phyloP scores from a whole-genome alignment of 371 early-diverging fungal genomes.

The Batrachochytrium dendrobatidis region DNA sequence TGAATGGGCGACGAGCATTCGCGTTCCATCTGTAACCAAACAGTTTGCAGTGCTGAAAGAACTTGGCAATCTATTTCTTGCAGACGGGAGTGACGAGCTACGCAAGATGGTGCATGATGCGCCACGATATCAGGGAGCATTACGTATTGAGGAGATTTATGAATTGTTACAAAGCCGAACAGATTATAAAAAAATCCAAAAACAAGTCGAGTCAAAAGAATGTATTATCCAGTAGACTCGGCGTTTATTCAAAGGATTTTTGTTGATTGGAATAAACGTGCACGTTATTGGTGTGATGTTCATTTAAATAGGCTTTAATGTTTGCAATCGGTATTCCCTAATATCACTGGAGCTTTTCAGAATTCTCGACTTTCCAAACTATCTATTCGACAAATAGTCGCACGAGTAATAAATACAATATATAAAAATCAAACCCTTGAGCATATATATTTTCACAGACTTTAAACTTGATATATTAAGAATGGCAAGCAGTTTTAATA shows the following conservation, averaged over 20 bases:
- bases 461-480: no score
- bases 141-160: conserved; percentile 83
- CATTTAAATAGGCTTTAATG: no score
- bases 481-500: no score
- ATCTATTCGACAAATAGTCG: no score
- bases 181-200: conserved; percentile 79
- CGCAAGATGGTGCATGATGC: conserved; percentile 77
- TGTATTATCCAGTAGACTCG: conserved; percentile 38
- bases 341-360: no score
- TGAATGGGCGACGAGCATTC: conserved; percentile 56
- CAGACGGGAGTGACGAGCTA: conserved; percentile 73
- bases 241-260: neutral
- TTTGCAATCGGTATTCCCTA: no score
- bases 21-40: conserved; percentile 62
- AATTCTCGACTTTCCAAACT: no score
- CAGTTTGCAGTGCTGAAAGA: conserved; percentile 85
- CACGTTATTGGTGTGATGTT: no score
- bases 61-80: conserved; percentile 83
- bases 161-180: conserved; percentile 82
- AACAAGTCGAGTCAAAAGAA: conserved; percentile 70
- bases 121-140: conserved; percentile 70
- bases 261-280: neutral
- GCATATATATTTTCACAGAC: no score
- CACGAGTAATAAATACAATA: no score
- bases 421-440: no score